Conservation (phyloP, 441 rosid genomes). For the Bocquillonia castaneifolia region DNA sequence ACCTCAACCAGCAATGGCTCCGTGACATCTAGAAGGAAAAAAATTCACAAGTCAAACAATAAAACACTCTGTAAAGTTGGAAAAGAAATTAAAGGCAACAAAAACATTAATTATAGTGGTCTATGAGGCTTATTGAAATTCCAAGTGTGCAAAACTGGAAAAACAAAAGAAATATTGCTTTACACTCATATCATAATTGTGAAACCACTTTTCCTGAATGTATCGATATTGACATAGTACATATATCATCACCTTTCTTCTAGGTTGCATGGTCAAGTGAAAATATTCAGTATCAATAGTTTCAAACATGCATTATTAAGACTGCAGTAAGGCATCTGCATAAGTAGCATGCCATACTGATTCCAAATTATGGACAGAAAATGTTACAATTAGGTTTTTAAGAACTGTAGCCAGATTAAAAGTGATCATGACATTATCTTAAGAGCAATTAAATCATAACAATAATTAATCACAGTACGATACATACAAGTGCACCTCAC, state of each 20-base stretch:
- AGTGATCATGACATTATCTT: neutral
- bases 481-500: neutral
- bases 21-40: constrained; percentile 57
- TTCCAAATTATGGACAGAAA: neutral
- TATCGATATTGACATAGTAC: neutral
- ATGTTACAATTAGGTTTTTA: neutral
- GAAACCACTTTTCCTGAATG: neutral
- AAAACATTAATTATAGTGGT: neutral
- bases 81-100: constrained; percentile 9
- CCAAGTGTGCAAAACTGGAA: neutral
- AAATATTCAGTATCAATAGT: too few species aligned
- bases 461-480: neutral
- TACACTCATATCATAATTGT: neutral
- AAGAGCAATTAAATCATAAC: neutral
- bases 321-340: neutral
- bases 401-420: neutral
- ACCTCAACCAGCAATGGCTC: constrained; percentile 81
- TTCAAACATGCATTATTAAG: neutral
- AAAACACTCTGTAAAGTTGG: neutral
- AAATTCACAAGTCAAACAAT: neutral
- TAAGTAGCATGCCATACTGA: neutral
- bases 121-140: neutral
- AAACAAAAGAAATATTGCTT: neutral
- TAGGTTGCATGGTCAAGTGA: too few species aligned
- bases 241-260: neutral